Evolutionary conservation across 2,329 filamentous ascomycete species (phyloP).

Genomic region (Alternaria viburni): DNA sequence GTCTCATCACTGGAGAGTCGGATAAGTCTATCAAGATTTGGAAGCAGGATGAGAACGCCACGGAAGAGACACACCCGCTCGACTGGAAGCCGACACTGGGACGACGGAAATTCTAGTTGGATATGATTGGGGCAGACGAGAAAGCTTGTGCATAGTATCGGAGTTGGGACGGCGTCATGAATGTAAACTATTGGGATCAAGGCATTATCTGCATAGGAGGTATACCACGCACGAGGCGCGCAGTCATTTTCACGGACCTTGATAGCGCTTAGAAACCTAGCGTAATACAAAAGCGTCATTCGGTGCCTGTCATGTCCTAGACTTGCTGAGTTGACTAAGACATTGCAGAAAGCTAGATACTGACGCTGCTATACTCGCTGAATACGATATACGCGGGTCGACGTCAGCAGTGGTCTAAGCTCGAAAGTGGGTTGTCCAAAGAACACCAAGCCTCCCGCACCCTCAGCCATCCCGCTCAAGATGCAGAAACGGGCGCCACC

Average conservation of each 20-base stretch:
- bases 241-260: background rate
- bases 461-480: constrained; percentile 30
- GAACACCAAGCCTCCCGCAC: constrained; percentile 25
- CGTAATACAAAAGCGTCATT: background rate
- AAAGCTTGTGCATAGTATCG: background rate
- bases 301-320: background rate
- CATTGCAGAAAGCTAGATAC: too few relatives aligned
- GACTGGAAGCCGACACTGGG: constrained; percentile 88
- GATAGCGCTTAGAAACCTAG: background rate
- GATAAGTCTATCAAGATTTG: constrained; percentile 95
- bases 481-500: constrained; percentile 45
- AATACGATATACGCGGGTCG: constrained; percentile 14
- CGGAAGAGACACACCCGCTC: constrained; percentile 86
- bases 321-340: too few relatives aligned
- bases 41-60: constrained; percentile 91
- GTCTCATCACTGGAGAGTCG: constrained; percentile 91
- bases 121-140: background rate
- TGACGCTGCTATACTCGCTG: background rate
- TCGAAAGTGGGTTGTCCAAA: constrained; percentile 17
- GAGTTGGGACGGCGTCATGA: constrained; percentile 13
- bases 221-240: constrained; percentile 1
- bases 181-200: constrained; percentile 6
- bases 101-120: constrained; percentile 67
- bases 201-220: background rate
- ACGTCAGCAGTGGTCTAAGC: constrained; percentile 28